Evolutionary conservation across 495 filamentous ascomycete genomes (phyloP).

Genomic region (Neurospora hispaniola): DNA sequence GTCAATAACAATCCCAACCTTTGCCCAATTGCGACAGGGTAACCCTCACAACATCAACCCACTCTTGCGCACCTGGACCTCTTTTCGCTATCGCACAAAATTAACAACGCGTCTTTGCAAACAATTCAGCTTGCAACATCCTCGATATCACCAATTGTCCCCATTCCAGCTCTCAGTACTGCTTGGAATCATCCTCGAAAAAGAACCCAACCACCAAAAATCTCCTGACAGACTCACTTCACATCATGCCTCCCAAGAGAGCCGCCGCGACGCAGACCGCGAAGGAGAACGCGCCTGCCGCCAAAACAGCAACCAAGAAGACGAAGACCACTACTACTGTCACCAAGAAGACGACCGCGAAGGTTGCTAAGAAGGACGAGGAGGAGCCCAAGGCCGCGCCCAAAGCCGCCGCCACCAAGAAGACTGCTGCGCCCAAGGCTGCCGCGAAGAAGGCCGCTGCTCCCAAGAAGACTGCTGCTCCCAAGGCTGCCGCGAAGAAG

Average conservation of each 20-base stretch:
- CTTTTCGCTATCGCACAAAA: neutral
- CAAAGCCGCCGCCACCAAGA: conserved; percentile 9
- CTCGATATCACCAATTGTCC: neutral
- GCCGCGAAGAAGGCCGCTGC: conserved; percentile 18
- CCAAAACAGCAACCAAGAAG: conserved; percentile 26
- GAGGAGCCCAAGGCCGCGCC: conserved; percentile 21
- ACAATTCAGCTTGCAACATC: neutral
- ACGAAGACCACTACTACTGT: conserved; percentile 11
- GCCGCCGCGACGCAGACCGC: conserved; percentile 9
- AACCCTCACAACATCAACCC: neutral
- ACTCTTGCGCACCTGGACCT: neutral
- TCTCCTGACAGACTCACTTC: conserved; percentile 3
- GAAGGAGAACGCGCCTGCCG: conserved; percentile 5
- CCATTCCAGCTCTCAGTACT: neutral
- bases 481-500: conserved; percentile 15
- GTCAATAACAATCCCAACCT: neutral
- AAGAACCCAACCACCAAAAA: neutral
- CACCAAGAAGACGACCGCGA: conserved; percentile 3
- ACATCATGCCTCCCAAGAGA: conserved; percentile 23
- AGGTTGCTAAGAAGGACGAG: conserved; percentile 11
- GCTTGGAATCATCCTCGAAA: neutral
- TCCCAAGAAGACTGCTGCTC: conserved; percentile 21
- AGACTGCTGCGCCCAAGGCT: conserved; percentile 22
- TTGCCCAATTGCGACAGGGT: neutral
- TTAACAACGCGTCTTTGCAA: neutral